These are phyloP conservation scores for Lipomyces lipofer DNA, from an alignment of 805 yeast species.

Conservation along the genomic window DNA sequence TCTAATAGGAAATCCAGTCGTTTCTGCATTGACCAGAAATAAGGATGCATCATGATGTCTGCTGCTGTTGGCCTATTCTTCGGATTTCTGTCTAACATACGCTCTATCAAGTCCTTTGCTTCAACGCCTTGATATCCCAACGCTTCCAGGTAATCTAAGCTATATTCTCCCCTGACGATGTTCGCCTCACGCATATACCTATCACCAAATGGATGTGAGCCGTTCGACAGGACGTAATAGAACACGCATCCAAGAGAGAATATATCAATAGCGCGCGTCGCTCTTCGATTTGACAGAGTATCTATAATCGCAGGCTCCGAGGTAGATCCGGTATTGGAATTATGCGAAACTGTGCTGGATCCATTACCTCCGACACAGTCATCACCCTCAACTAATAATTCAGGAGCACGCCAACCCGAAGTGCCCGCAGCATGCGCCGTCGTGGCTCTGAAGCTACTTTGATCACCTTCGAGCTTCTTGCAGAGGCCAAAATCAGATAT, in stretches of 20 bases:
- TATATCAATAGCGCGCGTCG: slow-evolving; percentile 88
- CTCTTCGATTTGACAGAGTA: slow-evolving; percentile 50
- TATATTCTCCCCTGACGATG: slow-evolving; percentile 66
- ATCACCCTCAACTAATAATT: slow-evolving; percentile 52
- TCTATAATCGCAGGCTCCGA: slow-evolving; percentile 45
- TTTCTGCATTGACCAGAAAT: slow-evolving; percentile 75
- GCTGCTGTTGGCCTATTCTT: slow-evolving; percentile 67
- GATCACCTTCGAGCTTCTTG: slow-evolving; percentile 86
- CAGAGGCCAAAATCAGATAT: slow-evolving; percentile 97
- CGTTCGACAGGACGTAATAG: slow-evolving; percentile 78
- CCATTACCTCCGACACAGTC: slow-evolving; percentile 3
- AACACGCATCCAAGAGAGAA: slow-evolving; percentile 95
- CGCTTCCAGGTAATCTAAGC: slow-evolving; percentile 50
- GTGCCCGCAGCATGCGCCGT: slow-evolving; percentile 95
- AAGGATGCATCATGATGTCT: slow-evolving; percentile 75
- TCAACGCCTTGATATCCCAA: slow-evolving; percentile 52
- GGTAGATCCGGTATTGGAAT: slow-evolving; percentile 31
- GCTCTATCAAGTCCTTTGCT: slow-evolving; percentile 66
- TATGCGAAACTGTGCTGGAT: slow-evolving; percentile 8
- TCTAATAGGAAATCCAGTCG: slow-evolving; percentile 81
- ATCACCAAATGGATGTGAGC: slow-evolving; percentile 95
- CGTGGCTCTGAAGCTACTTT: slow-evolving; percentile 89
- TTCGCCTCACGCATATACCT: slow-evolving; percentile 84
- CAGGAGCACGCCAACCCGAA: slow-evolving; percentile 99
- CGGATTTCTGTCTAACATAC: slow-evolving; percentile 74